Evolutionary conservation across 2,329 filamentous ascomycete species (phyloP).

Genomic region (Samsoniella hepiali): DNA sequence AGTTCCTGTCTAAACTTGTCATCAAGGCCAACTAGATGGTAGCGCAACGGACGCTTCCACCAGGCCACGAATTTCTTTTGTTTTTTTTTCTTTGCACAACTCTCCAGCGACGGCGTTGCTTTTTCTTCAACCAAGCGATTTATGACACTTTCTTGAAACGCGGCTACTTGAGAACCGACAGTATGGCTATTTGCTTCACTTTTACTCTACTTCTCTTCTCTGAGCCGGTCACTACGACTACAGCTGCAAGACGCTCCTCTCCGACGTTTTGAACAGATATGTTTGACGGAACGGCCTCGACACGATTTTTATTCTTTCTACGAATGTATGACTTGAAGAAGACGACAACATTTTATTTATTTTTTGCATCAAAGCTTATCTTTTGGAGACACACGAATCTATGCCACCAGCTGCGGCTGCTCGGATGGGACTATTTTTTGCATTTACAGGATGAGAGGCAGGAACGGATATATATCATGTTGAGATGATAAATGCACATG

Average conservation of each 20-base stretch:
- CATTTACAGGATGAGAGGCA: slow-evolving; percentile 17
- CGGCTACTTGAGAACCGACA: slow-evolving; percentile 18
- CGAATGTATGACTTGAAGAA: slow-evolving; percentile 43
- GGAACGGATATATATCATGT: slow-evolving; percentile 14
- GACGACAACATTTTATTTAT: slow-evolving; percentile 22
- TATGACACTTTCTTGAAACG: slow-evolving; percentile 15
- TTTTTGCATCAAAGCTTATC: slow-evolving; percentile 23
- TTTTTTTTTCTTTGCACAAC: slow-evolving; percentile 26
- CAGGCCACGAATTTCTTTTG: slow-evolving; percentile 20
- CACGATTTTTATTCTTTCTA: slow-evolving; percentile 36
- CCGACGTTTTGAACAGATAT: slow-evolving; percentile 29
- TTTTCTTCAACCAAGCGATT: slow-evolving; percentile 13
- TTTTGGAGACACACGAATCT: slow-evolving; percentile 20
- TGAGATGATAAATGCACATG: slow-evolving; percentile 13
- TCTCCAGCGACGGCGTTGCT: slow-evolving; percentile 24
- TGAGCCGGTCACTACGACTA: slow-evolving; percentile 33
- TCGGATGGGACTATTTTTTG: slow-evolving; percentile 10
- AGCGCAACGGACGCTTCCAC: not conserved
- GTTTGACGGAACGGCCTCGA: slow-evolving; percentile 34
- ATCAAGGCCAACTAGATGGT: slow-evolving; percentile 78
- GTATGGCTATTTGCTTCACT: slow-evolving; percentile 29
- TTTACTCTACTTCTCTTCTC: slow-evolving; percentile 30
- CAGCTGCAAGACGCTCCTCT: slow-evolving; percentile 30
- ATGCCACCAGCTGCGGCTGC: slow-evolving; percentile 7
- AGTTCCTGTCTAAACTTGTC: slow-evolving; percentile 93